phyloP scores from a whole-genome alignment of 306 rosid genomes.

The Cucumis hystrix region DNA sequence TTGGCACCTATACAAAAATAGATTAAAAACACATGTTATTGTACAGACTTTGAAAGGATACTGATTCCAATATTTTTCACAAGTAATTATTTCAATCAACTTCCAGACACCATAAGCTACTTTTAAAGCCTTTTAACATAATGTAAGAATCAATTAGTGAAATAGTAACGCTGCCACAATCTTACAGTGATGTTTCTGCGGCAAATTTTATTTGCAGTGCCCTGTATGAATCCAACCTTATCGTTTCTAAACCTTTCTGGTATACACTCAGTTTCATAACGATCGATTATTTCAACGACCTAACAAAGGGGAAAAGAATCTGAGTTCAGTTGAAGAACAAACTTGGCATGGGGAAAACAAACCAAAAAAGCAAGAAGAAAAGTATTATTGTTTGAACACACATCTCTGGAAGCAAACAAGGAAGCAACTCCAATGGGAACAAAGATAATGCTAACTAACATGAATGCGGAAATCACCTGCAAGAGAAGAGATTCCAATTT shows the following conservation, averaged over 20 bases:
- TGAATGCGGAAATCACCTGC: conserved; percentile 88
- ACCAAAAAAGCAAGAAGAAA: neutral
- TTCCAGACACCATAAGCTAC: neutral
- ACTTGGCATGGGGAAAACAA: neutral
- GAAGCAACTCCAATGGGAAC: conserved; percentile 87
- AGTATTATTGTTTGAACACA: conserved; percentile 17
- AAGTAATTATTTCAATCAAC: neutral
- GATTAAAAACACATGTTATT: conserved; percentile 3
- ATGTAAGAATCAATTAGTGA: neutral
- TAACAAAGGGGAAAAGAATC: conserved; percentile 19
- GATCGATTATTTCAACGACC: conserved; percentile 82
- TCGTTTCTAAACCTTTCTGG: conserved; percentile 20
- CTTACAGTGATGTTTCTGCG: conserved; percentile 32
- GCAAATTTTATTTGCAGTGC: conserved; percentile 32
- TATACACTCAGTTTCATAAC: conserved; percentile 51
- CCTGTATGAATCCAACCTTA: conserved; percentile 51
- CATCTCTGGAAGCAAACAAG: conserved; percentile 69
- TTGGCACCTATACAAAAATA: conserved; percentile 38
- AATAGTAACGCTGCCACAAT: neutral
- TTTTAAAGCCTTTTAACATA: neutral
- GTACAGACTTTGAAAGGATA: neutral
- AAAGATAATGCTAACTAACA: conserved; percentile 66
- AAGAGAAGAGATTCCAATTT: neutral
- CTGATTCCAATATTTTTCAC: neutral
- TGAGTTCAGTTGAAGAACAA: conserved; percentile 15